Evolutionary conservation across 768 basidiomycete genomes (phyloP), one percentile per base, ranked within the genome.

Genomic region (Tremella mesenterica): DNA sequence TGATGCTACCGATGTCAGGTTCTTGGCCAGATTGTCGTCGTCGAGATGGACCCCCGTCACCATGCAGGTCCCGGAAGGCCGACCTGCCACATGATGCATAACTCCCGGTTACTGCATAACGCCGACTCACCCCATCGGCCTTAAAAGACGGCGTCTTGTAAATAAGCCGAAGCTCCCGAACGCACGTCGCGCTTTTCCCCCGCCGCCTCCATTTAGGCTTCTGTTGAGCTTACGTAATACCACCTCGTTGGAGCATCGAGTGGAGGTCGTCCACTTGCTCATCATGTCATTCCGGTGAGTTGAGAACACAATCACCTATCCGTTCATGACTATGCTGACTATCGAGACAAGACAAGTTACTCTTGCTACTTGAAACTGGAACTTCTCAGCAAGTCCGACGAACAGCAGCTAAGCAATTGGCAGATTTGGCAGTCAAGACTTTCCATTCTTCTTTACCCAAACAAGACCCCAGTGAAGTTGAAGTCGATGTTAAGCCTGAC

Each of bases 341-440:
- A 46, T n/a, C 6, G 51, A 93, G 92, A 78, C 83, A 96, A 78
- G 95, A 97, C 80, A 85, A 95, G 74, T 85, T 99, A 77, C 84
- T 99, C 72, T 81, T 88, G 65, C 81, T 99, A 41, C 82, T 99
- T 58, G 92, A 96, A 73, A 91, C 90, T 31, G 95, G 95, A 41
- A 92, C 93, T 12, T 90, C 90, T 2, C 75, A 80, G 36, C 85
- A 86, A 46, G 85, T 99, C 60, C 82, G 92, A 69, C 83, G 83
- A 58, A 95, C 95, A n/a, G 93, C 95, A 0, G 92, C 92, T 4
- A 91, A 89, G 66, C 95, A 99, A 72, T 79, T 99, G 41, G 91
- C 91, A 0, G 88, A 92, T 58, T 78, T 99, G 48, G 90, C 90
- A 0, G 84, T 82, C 18, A 85, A 89, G 74, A 84, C 84, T 60